Evolutionary conservation across 148 eudicot species (phyloP).

Genomic region (Chenopodium quinoa): DNA sequence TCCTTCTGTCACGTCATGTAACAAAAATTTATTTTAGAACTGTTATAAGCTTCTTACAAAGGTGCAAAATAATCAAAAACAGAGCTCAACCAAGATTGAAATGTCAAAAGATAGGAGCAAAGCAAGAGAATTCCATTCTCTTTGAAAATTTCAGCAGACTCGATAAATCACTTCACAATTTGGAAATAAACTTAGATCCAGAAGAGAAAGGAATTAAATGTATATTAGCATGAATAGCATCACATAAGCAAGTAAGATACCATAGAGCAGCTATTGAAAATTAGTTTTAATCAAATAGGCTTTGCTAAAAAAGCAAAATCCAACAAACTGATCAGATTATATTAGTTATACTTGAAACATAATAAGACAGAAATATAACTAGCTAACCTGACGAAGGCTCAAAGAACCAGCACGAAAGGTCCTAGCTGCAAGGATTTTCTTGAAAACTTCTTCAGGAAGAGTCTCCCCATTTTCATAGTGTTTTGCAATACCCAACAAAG

Average conservation of each 20-base stretch:
- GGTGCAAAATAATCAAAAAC: no score
- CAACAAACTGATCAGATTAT: background rate
- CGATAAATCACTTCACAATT: no score
- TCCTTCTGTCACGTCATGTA: no score
- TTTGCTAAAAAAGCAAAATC: background rate
- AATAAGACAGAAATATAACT: background rate
- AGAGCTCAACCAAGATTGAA: no score
- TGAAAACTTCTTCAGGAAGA: conserved; percentile 85
- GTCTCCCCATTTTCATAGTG: conserved; percentile 88
- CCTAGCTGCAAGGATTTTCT: conserved; percentile 89
- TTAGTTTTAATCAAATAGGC: background rate
- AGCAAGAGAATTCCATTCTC: no score
- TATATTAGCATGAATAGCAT: no score
- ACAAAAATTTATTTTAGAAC: no score
- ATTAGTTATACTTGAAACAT: background rate
- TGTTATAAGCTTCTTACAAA: no score
- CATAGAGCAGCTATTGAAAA: background rate
- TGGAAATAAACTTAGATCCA: background rate
- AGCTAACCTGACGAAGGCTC: conserved; percentile 80
- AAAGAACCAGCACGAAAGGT: conserved; percentile 88
- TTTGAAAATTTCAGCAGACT: no score
- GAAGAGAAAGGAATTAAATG: background rate
- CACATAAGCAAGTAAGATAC: background rate
- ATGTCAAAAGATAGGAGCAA: no score
- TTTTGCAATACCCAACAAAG: conserved; percentile 89